These are phyloP conservation scores for Euphorbia peplus DNA, from an alignment of 345 rosid genomes.

Conservation along the genomic window DNA sequence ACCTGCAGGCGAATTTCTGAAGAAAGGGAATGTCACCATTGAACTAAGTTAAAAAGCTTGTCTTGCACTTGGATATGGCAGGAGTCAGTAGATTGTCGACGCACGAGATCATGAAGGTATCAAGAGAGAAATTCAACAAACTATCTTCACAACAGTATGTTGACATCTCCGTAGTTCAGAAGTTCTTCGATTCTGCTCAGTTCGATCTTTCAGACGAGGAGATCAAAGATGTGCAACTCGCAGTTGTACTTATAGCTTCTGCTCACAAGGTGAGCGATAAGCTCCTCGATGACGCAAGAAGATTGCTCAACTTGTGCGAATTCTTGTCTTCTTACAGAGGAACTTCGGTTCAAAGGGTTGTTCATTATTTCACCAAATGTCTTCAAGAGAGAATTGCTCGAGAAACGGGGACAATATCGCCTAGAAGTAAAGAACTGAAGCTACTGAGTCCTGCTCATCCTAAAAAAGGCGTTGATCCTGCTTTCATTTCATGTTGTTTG, in stretches of 20 bases:
- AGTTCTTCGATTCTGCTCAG: neutral
- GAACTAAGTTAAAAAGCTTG: neutral
- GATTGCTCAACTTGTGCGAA: neutral
- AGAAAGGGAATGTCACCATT: too few relatives aligned
- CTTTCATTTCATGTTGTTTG: neutral
- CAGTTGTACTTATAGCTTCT: neutral
- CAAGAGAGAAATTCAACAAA: slow-evolving; percentile 5
- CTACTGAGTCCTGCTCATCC: neutral
- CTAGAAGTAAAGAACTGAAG: neutral
- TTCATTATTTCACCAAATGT: neutral
- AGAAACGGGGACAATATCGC: neutral
- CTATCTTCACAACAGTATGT: neutral
- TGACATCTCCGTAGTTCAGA: slow-evolving; percentile 7
- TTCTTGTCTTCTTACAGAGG: slow-evolving; percentile 4
- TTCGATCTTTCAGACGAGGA: slow-evolving; percentile 1
- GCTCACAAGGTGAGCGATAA: neutral
- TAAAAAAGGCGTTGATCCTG: neutral
- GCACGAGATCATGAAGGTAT: slow-evolving; percentile 5
- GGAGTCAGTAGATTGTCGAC: slow-evolving; percentile 3
- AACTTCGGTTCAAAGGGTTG: slow-evolving; percentile 4
- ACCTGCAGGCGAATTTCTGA: too few relatives aligned
- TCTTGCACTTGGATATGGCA: neutral
- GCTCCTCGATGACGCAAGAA: neutral
- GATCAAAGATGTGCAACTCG: slow-evolving; percentile 3
- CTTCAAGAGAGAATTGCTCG: neutral